Base-by-base conservation (phyloP, 2,329 filamentous ascomycete genomes). In the Phaeoacremonium minimum region DNA sequence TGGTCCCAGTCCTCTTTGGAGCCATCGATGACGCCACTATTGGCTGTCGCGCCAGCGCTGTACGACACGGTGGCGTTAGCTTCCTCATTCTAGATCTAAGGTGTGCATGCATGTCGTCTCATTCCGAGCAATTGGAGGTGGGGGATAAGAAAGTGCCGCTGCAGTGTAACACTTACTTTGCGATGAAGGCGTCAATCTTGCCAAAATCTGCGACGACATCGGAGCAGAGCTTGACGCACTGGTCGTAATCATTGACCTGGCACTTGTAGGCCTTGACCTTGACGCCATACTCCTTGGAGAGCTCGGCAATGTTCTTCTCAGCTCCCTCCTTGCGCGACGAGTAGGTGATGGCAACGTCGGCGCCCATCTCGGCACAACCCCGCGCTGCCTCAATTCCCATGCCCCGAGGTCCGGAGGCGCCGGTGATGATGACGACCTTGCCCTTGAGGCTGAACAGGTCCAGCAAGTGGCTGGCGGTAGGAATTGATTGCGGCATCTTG, bases 1-100 rank as follows among this genome's bases (percentile, higher is more conserved):
- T 84, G 76, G 46, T 84, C 68, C 71, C 85, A 96, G 39, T 95
- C 78, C 59, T 80, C 86, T 61, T 94, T 82, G 32, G 90, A 95
- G 30, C 88, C 86, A 57, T 93, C 83, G 36, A 87, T 69, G 55
- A 86, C 72, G 40, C 83, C 83, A 38, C 63, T 65, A 63, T 82
- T 73, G 48, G 82, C 81, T 7, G 83, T 85, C 43, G 77, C 75
- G 37, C 83, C 83, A n/a, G 83, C 81, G 59, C 58, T 62, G 42
- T 31, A 7, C 13, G 3, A 13, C 9, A 26, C 9, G 45, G 18
- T 6, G 20, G 15, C 5, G 41, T 43, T 16, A 39, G 37, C 22
- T 17, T 30, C n/a, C 16, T 26, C 31, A 15, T 26, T 9, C 22
- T 26, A n/a, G 9, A 11, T 26, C 22, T 26, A 26, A n/a, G n/a